Evolutionary conservation across 129 eudicot species (phyloP), one percentile per base, ranked within the genome.

Genomic region (Sambucus nigra): DNA sequence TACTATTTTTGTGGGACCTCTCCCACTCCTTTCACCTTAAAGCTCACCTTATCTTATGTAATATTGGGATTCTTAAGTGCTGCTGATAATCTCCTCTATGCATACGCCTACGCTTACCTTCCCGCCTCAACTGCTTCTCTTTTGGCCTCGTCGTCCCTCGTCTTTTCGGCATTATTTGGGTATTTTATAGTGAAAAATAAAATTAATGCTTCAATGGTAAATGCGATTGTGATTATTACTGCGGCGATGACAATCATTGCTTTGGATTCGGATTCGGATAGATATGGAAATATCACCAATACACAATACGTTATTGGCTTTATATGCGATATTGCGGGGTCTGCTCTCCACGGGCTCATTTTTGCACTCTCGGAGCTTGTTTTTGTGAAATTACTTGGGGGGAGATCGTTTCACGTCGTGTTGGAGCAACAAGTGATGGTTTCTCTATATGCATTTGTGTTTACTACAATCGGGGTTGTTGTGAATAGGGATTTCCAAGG

Each of bases 391-490:
- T 53, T 78, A 18, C 66, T 84, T 3, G 81, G 94, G 25, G 68
- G 95, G 31, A 60, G 74, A 23, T 69, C 94, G 3, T 89, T 89
- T 72, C 97, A 81, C 53, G 97, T 81, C 6, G 95, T 89, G 7
- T 51, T 89, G 27, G 97, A 89, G 74, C 97, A 89, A 66, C 97
- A 84, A 67, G n/a, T n/a, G n/a, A n/a, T n/a, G n/a, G n/a, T n/a
- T n/a, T n/a, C n/a, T n/a, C n/a, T n/a, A n/a, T n/a, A 79, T 81
- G 97, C 79, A 1, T 84, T 81, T 39, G 52, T 81, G 10, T 84
- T 89, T 19, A 89, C 94, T 1, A 84, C 95, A 11, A 64, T 89
- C 2, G 95, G 97, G 35, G 61, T 85, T 0, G n/a, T 81, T 35
- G 74, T 74, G 51, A 80, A 67, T n/a, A n/a, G n/a, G n/a, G n/a